Percentiles rank a stretch among this genome's conserved stretches.
Conservation (phyloP, 495 filamentous ascomycete species). For the Tuber microsphaerosporum region DNA sequence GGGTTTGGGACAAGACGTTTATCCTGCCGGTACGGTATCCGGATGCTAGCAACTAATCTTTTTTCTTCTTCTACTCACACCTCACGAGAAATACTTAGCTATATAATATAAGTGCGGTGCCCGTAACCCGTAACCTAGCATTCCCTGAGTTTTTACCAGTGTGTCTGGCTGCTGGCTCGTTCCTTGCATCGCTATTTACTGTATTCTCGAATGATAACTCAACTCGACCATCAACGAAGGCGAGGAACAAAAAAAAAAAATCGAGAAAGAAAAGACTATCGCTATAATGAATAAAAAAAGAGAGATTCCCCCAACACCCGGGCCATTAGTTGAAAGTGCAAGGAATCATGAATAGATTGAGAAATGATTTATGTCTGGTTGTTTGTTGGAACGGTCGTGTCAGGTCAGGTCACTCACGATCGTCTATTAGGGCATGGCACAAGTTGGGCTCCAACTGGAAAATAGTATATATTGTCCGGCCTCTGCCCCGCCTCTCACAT, state of each 20-base stretch:
- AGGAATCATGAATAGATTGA: not conserved
- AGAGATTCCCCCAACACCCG: not conserved
- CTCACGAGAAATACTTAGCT: not conserved
- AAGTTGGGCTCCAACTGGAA: not conserved
- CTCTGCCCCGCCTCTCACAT: constrained; percentile 6
- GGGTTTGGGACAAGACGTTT: not conserved
- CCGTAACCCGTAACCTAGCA: not conserved
- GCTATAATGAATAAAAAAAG: not conserved
- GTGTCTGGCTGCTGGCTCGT: not conserved
- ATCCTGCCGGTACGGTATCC: too few relatives aligned
- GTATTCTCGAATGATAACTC: not conserved
- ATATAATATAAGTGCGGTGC: not conserved
- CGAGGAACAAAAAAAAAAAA: not conserved
- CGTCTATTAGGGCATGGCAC: not conserved
- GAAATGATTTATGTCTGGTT: not conserved
- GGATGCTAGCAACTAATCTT: not conserved
- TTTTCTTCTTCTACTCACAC: not conserved
- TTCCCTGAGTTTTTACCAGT: not conserved
- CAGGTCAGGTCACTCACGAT: constrained; percentile 1
- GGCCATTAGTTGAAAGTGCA: not conserved
- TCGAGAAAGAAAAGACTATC: not conserved
- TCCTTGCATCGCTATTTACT: not conserved
- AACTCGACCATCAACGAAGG: not conserved
- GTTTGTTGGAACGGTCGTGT: not conserved
- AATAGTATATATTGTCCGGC: constrained; percentile 4